A percentile compares a stretch with the other conserved stretches of the same genome.
Evolutionary conservation across 306 rosid genomes (phyloP).

Genomic region (Quercus mongolica): DNA sequence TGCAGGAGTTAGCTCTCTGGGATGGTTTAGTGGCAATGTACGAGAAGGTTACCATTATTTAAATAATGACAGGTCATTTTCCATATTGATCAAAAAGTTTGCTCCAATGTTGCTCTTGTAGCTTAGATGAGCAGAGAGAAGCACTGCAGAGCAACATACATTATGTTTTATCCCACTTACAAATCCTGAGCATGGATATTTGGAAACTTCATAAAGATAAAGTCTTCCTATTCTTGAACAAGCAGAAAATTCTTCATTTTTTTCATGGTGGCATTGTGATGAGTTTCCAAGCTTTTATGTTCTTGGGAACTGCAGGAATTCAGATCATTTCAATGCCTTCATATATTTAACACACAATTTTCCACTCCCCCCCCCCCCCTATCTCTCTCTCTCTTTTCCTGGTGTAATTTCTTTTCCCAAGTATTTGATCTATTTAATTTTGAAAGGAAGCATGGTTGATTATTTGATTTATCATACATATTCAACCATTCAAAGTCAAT

Average conservation of each 20-base stretch:
- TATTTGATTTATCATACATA: neutral
- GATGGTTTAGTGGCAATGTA: slow-evolving; percentile 97
- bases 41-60: slow-evolving; percentile 67
- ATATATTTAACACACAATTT: neutral
- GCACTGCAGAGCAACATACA: neutral
- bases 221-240: neutral
- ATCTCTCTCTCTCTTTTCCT: neutral
- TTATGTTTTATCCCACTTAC: neutral
- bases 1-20: slow-evolving; percentile 92
- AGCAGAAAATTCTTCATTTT: neutral
- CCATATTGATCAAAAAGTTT: slow-evolving; percentile 2
- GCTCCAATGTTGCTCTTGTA: neutral
- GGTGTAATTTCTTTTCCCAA: neutral
- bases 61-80: slow-evolving; percentile 1
- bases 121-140: neutral
- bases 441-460: neutral
- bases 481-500: neutral
- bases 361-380: neutral
- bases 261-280: neutral
- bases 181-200: neutral
- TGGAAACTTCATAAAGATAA: neutral
- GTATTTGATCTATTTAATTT: neutral
- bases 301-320: neutral
- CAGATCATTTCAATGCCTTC: neutral
- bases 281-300: neutral